These are phyloP conservation scores for Echinochloa phyllopogon DNA, from an alignment of 176 grass and related monocot species.

Conservation along the genomic window DNA sequence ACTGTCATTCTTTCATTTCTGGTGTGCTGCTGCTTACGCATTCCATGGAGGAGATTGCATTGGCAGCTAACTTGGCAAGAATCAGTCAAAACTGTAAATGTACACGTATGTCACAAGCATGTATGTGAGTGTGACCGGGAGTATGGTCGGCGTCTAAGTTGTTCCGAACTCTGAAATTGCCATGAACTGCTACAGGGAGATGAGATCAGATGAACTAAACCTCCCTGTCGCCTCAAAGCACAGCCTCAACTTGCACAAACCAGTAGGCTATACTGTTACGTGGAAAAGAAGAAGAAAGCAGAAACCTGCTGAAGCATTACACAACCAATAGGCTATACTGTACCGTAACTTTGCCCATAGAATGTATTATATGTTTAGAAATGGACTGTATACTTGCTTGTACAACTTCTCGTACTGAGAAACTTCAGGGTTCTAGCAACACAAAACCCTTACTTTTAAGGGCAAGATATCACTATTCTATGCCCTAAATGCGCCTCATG, in stretches of 20 bases:
- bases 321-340: not conserved
- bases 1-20: not conserved
- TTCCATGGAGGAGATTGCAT: not conserved
- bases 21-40: not conserved
- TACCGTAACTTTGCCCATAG: not conserved
- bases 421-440: constrained; percentile 2
- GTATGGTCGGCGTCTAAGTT: not conserved
- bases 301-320: not conserved
- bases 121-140: too few species aligned
- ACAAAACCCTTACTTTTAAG: constrained; percentile 30
- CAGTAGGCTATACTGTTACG: not conserved
- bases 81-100: not conserved
- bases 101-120: not conserved
- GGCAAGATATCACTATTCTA: constrained; percentile 27
- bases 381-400: not conserved
- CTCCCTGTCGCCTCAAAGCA: not conserved
- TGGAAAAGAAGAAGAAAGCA: not conserved
- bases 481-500: not conserved
- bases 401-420: constrained; percentile 12
- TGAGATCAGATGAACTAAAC: not conserved
- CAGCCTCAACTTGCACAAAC: not conserved
- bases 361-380: not conserved
- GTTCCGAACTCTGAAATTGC: constrained; percentile 3
- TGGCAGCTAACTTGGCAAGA: not conserved
- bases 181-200: not conserved